Evolutionary conservation across 2,329 filamentous ascomycete genomes (phyloP), one percentile per base, ranked within the genome.

Genomic region (Epichloe hybrida): DNA sequence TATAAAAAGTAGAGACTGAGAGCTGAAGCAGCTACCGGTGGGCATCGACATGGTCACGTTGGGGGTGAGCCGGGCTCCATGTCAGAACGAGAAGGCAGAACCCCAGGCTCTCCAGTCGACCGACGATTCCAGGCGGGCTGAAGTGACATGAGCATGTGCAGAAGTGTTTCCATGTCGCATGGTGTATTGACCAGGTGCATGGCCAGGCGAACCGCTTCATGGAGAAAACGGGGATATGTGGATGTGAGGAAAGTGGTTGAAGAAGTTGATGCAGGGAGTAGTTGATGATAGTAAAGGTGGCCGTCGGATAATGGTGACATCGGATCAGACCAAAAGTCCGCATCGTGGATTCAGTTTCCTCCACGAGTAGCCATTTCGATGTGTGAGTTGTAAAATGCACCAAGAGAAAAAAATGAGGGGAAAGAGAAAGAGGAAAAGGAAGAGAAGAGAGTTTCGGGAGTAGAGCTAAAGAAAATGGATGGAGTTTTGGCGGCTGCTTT

Each of bases 1-100:
- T 55, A 55, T 17, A 17, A 17, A 17, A 55, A 58, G 60, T 58
- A 59, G 60, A 57, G 58, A 60, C 58, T 59, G 57, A 57, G 42
- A 52, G 34, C 44, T 52, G 39, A 43, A 50, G 13, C 11, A 13
- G 20, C 31, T 11, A n/a, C 40, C 35, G 11, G 8, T 27, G 48
- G 31, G 20, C 34, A 43, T 37, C 36, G 36, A 20, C 21, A 39
- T 38, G 23, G n/a, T 6, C 3, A 17, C 11, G 9, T 46, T n/a
- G 9, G 35, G n/a, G 20, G 21, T 4, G 31, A 31, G 17, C 45
- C 35, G 20, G 6, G 15, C 31, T 38, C 20, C 35, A 23, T 46
- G 20, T 20, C n/a, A 21, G 21, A 34, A 31, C 9, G 17, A 38
- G 17, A 9, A 1, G 5, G 12, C 35, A 12, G 15, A 41, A 37